phyloP scores from a whole-genome alignment of 495 filamentous ascomycete species.

The Penicillium coprophilum region DNA sequence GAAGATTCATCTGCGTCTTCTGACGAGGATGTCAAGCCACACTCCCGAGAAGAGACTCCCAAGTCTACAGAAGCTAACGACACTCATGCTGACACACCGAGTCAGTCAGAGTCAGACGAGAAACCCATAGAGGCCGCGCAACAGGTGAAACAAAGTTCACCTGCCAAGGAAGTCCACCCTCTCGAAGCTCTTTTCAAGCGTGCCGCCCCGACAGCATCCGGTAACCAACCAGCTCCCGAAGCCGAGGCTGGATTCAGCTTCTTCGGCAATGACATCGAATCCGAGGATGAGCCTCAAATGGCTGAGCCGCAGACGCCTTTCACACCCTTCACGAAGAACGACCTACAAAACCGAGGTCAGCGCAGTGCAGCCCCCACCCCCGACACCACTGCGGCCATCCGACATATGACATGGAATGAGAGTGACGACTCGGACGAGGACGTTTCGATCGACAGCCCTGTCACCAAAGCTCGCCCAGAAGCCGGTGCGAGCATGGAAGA shows the following conservation, averaged over 20 bases:
- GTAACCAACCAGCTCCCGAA: conserved; percentile 39
- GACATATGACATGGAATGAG: conserved; percentile 35
- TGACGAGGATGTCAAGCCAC: conserved; percentile 16
- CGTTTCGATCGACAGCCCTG: conserved; percentile 31
- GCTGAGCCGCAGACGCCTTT: conserved; percentile 74
- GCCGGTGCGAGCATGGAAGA: conserved; percentile 39
- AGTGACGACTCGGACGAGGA: conserved; percentile 37
- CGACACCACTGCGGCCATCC: conserved; percentile 75
- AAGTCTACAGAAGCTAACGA: conserved; percentile 5
- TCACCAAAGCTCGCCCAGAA: conserved; percentile 30
- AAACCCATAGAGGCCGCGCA: conserved; percentile 9
- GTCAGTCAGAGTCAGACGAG: conserved; percentile 12
- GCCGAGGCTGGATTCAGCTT: conserved; percentile 60
- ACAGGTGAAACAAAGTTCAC: conserved; percentile 17
- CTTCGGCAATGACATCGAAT: conserved; percentile 57
- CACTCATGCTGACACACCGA: conserved; percentile 10
- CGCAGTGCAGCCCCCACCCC: conserved; percentile 91
- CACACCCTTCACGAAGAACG: conserved; percentile 75
- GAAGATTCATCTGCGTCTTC: conserved; percentile 28
- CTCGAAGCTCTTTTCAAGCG: conserved; percentile 89
- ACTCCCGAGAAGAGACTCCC: conserved; percentile 11
- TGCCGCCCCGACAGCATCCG: conserved; percentile 42
- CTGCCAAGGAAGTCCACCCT: conserved; percentile 66
- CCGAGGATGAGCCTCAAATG: conserved; percentile 40
- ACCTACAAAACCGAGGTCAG: conserved; percentile 68